Evolutionary conservation across 345 rosid species (phyloP).

Genomic region (Theobroma cacao): DNA sequence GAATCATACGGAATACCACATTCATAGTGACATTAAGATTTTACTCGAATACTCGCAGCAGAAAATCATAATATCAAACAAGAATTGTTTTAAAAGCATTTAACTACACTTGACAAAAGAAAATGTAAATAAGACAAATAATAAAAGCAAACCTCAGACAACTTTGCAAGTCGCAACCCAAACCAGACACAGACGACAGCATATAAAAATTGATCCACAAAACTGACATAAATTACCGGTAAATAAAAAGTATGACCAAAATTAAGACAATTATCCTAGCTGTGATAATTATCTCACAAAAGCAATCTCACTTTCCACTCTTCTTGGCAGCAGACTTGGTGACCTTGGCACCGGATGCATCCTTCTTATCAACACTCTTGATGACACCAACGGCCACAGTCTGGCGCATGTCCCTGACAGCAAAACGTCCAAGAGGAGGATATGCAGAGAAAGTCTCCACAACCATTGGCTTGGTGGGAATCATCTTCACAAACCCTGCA

Average conservation of each 20-base stretch:
- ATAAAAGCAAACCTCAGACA: background rate
- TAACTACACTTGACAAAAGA: background rate
- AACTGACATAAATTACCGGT: background rate
- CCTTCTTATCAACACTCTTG: constrained; percentile 33
- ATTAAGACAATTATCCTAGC: background rate
- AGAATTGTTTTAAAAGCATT: background rate
- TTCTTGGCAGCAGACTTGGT: constrained; percentile 30
- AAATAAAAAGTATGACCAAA: background rate
- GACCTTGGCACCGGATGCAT: constrained; percentile 28
- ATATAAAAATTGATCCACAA: background rate
- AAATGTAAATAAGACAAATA: background rate
- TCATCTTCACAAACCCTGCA: constrained; percentile 29
- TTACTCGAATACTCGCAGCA: background rate
- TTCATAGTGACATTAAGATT: no score
- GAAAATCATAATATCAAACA: background rate
- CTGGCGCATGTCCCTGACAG: constrained; percentile 31
- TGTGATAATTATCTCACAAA: background rate
- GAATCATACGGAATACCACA: no score
- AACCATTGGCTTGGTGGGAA: constrained; percentile 33
- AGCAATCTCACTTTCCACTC: constrained; percentile 11
- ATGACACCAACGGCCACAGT: constrained; percentile 32
- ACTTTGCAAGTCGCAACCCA: background rate
- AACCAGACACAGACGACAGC: background rate
- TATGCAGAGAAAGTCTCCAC: constrained; percentile 27
- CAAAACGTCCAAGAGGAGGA: constrained; percentile 31